These are phyloP conservation scores for Ceratobasidium papillatum DNA, from an alignment of 1,284 basidiomycete species.

Conservation along the genomic window DNA sequence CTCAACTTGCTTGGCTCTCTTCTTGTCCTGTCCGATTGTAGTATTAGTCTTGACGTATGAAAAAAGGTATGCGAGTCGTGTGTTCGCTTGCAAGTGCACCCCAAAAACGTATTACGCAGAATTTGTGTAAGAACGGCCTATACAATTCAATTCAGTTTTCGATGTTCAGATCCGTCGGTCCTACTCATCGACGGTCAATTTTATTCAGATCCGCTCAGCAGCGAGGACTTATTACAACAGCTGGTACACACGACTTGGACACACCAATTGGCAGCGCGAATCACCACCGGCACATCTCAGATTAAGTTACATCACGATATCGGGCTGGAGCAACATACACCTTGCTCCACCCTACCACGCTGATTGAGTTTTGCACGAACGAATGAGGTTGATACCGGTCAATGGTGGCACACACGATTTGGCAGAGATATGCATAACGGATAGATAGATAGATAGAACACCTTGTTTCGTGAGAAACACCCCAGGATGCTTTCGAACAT, in stretches of 20 bases:
- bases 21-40: neutral
- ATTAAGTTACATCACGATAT: neutral
- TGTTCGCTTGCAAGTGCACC: neutral
- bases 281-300: neutral
- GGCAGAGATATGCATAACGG: neutral
- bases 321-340: neutral
- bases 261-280: neutral
- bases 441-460: neutral
- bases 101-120: slow-evolving; percentile 5
- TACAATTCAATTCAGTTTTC: neutral
- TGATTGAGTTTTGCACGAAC: slow-evolving; percentile 2
- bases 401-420: neutral
- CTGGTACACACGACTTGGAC: neutral
- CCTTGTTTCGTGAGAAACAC: neutral
- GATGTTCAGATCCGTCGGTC: neutral
- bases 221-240: neutral
- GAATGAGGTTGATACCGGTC: neutral
- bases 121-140: neutral
- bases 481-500: neutral
- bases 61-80: neutral
- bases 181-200: neutral
- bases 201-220: neutral
- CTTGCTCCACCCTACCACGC: neutral
- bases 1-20: neutral
- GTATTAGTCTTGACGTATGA: neutral